Percentiles rank a stretch among this genome's conserved stretches.
These are phyloP conservation scores for Xylaria grammica DNA, from an alignment of 495 filamentous ascomycete species.

Conservation along the genomic window DNA sequence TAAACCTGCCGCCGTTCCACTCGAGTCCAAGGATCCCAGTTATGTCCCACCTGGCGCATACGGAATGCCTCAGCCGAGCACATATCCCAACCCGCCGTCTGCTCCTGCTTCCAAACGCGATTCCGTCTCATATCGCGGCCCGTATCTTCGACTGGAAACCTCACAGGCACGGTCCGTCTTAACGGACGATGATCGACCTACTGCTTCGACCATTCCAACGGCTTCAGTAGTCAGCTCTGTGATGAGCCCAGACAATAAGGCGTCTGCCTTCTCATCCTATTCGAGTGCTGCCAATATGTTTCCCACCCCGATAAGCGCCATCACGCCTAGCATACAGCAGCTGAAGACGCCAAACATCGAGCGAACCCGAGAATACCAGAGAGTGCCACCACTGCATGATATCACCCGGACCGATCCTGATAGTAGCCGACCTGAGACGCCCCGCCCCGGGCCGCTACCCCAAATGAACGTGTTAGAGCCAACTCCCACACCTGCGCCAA, in stretches of 20 bases:
- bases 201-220: slow-evolving; percentile 52
- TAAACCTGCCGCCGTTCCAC: slow-evolving; percentile 69
- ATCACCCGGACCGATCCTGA: slow-evolving; percentile 53
- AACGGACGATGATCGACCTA: slow-evolving; percentile 55
- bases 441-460: slow-evolving; percentile 40
- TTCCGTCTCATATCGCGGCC: slow-evolving; percentile 57
- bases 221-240: slow-evolving; percentile 49
- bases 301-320: slow-evolving; percentile 60
- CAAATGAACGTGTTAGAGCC: slow-evolving; percentile 55
- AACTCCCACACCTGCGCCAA: slow-evolving; percentile 39
- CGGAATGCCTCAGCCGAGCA: slow-evolving; percentile 58
- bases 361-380: slow-evolving; percentile 55
- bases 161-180: slow-evolving; percentile 56
- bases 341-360: slow-evolving; percentile 46
- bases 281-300: slow-evolving; percentile 49
- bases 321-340: slow-evolving; percentile 51
- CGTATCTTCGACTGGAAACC: slow-evolving; percentile 59
- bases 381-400: slow-evolving; percentile 61
- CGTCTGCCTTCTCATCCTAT: slow-evolving; percentile 57
- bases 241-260: slow-evolving; percentile 59
- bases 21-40: slow-evolving; percentile 81
- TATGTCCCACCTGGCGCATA: slow-evolving; percentile 64
- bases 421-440: slow-evolving; percentile 29
- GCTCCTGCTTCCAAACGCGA: slow-evolving; percentile 50
- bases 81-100: slow-evolving; percentile 40